Evolutionary conservation across 768 basidiomycete species (phyloP).

Genomic region (Neoboletus brunneissimus): DNA sequence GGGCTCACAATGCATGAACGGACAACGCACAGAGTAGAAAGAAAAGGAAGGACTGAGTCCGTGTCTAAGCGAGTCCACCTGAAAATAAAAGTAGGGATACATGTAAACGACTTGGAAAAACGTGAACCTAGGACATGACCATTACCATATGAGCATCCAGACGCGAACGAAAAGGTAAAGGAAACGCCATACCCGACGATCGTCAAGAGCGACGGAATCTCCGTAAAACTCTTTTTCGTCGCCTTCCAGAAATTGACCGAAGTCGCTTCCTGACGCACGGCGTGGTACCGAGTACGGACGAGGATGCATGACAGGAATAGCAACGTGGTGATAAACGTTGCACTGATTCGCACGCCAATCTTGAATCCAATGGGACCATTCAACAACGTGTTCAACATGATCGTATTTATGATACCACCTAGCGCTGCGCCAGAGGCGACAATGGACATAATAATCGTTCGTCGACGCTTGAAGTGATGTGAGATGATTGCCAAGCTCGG

Average conservation of each 20-base stretch:
- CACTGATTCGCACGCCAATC: constrained; percentile 39
- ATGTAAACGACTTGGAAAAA: constrained; percentile 40
- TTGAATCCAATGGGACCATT: constrained; percentile 46
- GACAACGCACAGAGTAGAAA: constrained; percentile 48
- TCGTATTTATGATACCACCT: constrained; percentile 56
- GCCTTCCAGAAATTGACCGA: constrained; percentile 17
- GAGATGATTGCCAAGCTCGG: constrained; percentile 42
- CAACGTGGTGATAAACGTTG: constrained; percentile 36
- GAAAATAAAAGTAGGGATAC: constrained; percentile 58
- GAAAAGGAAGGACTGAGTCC: constrained; percentile 45
- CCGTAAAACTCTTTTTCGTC: constrained; percentile 21
- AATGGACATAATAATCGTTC: constrained; percentile 45
- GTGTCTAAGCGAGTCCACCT: constrained; percentile 51
- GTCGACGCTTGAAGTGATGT: constrained; percentile 43
- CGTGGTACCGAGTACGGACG: constrained; percentile 34
- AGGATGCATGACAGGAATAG: constrained; percentile 38
- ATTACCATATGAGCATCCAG: background rate
- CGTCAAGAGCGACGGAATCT: constrained; percentile 25
- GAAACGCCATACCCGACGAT: constrained; percentile 17
- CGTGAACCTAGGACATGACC: constrained; percentile 13
- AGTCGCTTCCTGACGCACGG: background rate
- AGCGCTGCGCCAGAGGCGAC: constrained; percentile 47
- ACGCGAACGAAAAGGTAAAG: background rate
- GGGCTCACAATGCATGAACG: background rate
- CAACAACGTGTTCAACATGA: constrained; percentile 51